Evolutionary conservation across 2,329 filamentous ascomycete genomes (phyloP), one percentile per base, ranked within the genome.

Genomic region (Fusarium begoniae): DNA sequence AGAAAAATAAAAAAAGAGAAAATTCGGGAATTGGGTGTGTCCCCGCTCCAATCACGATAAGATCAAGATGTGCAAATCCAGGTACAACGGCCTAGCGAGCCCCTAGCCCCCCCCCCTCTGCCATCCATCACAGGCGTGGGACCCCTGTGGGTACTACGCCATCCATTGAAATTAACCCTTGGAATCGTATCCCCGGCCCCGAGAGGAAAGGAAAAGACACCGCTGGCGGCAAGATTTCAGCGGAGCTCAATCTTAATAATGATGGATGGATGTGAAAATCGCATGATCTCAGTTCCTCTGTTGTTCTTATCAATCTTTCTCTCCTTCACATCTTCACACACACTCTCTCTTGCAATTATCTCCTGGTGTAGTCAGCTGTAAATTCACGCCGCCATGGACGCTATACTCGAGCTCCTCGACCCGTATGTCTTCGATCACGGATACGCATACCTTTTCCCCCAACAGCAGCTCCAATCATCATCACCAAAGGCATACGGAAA

Each of bases 371-470:
- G 53, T 54, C 20, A 37, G 53, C 54, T 35, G n/a, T 20, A 51
- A 15, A 24, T 53, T 20, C 48, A 24, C 22, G 5, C 20, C 32
- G 15, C 28, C 28, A 69, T 85, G 83, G 83, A 85, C 66, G 75
- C 78, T 56, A 79, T 81, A 24, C 82, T 85, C 63, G 84, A 85
- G 59, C 56, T 85, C 47, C 79, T 84, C 69, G 83, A 85, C 76
- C 82, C 82, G 43, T 76, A 84, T 58, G 74, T 85, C 62, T 77
- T 84, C 62, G 83, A 85, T 74, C 80, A 81, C 76, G 80, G 79
- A 41, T 85, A 84, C 67, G 81, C 83, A 72, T 82, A 82, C 69
- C 75, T 81, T 45, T 75, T 84, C 48, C 83, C 83, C 57, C 66
- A 72, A 69, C 66, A 70, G 60, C 24, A 73, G 22, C 62, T 66